Evolutionary conservation across 2,329 filamentous ascomycete genomes (phyloP).

Genomic region (Calonectria pteridis): DNA sequence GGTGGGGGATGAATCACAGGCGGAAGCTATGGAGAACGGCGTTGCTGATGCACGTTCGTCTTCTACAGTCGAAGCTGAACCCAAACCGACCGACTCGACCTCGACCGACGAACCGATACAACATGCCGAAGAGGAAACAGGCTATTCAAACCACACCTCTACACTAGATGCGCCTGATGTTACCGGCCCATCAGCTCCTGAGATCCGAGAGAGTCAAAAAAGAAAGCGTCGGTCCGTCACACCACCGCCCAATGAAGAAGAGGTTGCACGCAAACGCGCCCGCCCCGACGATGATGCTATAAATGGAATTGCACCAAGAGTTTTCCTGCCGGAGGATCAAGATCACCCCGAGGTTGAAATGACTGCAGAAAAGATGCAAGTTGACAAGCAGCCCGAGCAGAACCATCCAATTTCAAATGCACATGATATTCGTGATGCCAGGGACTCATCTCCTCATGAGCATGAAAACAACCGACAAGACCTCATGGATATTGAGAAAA

Average conservation of each 20-base stretch:
- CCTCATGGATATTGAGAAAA: constrained; percentile 49
- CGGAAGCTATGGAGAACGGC: constrained; percentile 25
- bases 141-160: constrained; percentile 25
- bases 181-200: constrained; percentile 22
- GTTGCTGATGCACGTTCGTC: constrained; percentile 17
- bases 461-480: constrained; percentile 33
- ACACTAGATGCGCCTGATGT: constrained; percentile 25
- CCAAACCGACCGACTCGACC: constrained; percentile 16
- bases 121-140: constrained; percentile 14
- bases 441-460: constrained; percentile 8
- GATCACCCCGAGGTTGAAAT: neutral
- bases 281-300: constrained; percentile 53
- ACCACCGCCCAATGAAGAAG: constrained; percentile 67
- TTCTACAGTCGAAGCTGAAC: constrained; percentile 17
- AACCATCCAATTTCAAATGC: constrained; percentile 10
- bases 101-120: constrained; percentile 6
- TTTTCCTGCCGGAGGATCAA: constrained; percentile 5
- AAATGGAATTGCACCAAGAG: constrained; percentile 27
- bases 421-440: neutral
- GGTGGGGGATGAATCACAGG: constrained; percentile 11
- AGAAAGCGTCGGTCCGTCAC: constrained; percentile 76
- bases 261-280: constrained; percentile 67
- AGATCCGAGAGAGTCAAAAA: constrained; percentile 66
- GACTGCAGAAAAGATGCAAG: neutral
- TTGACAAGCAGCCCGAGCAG: constrained; percentile 20